Conservation (phyloP, 1,284 basidiomycete species). For the Sphagnurus paluster region DNA sequence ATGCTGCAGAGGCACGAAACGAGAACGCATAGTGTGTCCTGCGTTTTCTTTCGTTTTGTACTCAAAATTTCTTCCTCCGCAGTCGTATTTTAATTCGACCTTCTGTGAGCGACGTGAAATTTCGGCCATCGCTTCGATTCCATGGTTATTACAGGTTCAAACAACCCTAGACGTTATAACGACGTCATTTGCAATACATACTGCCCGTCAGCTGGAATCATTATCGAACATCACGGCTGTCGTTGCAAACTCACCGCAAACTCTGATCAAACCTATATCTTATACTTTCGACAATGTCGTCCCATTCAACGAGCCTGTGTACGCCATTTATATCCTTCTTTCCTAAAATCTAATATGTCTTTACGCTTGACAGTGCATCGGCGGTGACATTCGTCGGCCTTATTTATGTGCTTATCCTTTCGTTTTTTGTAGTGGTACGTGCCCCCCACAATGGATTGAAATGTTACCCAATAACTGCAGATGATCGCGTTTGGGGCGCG, state of each 20-base stretch:
- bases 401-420: slow-evolving; percentile 71
- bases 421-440: slow-evolving; percentile 41
- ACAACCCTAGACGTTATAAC: slow-evolving; percentile 26
- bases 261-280: slow-evolving; percentile 28
- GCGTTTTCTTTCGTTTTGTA: neutral
- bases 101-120: slow-evolving; percentile 25
- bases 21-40: slow-evolving; percentile 51
- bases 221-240: slow-evolving; percentile 40
- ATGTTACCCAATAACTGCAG: slow-evolving; percentile 30
- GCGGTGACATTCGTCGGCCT: slow-evolving; percentile 71
- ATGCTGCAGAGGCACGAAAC: slow-evolving; percentile 37
- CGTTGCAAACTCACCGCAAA: slow-evolving; percentile 41
- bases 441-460: no score
- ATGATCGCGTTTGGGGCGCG: slow-evolving; percentile 33
- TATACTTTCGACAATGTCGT: slow-evolving; percentile 29
- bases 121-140: no score
- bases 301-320: slow-evolving; percentile 36
- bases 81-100: slow-evolving; percentile 38
- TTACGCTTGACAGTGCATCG: slow-evolving; percentile 48
- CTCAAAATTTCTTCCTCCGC: neutral
- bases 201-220: slow-evolving; percentile 35
- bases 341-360: neutral
- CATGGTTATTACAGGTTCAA: slow-evolving; percentile 22
- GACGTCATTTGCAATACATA: slow-evolving; percentile 35
- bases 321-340: slow-evolving; percentile 11